These are phyloP conservation scores for Breynia disticha DNA, from an alignment of 441 rosid genomes.

Conservation along the genomic window DNA sequence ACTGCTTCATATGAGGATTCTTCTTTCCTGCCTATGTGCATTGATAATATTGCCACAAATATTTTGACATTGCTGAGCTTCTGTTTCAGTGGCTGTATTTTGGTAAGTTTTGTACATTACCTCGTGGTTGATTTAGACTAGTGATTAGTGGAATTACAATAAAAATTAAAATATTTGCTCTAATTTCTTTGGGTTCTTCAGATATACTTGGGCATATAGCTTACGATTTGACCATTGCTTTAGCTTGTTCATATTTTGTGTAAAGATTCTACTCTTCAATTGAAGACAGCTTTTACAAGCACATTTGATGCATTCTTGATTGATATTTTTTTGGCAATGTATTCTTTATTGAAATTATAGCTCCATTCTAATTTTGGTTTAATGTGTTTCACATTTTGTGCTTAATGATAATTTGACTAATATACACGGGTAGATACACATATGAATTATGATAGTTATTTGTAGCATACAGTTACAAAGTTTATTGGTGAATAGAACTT, in stretches of 20 bases:
- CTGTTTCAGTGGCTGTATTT: slow-evolving; percentile 69
- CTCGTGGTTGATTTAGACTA: neutral
- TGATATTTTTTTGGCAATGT: too few species aligned
- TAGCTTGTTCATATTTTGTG: neutral
- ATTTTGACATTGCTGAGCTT: slow-evolving; percentile 73
- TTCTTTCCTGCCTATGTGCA: slow-evolving; percentile 55
- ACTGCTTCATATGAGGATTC: slow-evolving; percentile 49
- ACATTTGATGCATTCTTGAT: too few species aligned
- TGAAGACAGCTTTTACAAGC: too few species aligned
- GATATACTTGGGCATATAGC: neutral
- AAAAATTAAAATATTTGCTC: neutral
- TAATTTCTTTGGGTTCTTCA: neutral
- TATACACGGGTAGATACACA: too few species aligned
- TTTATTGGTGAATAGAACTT: slow-evolving; percentile 1
- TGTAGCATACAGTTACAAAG: neutral
- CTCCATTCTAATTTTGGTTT: too few species aligned
- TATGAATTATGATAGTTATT: too few species aligned
- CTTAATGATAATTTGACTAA: neutral
- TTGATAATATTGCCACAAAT: slow-evolving; percentile 77
- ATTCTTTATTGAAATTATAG: too few species aligned
- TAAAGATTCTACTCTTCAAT: too few species aligned
- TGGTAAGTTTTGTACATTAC: slow-evolving; percentile 40
- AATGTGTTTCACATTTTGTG: too few species aligned
- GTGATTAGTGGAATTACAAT: neutral
- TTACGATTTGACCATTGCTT: neutral